These are phyloP conservation scores for Phytophthora aleatoria DNA, from an alignment of 352 stramenopile species.

Conservation along the genomic window DNA sequence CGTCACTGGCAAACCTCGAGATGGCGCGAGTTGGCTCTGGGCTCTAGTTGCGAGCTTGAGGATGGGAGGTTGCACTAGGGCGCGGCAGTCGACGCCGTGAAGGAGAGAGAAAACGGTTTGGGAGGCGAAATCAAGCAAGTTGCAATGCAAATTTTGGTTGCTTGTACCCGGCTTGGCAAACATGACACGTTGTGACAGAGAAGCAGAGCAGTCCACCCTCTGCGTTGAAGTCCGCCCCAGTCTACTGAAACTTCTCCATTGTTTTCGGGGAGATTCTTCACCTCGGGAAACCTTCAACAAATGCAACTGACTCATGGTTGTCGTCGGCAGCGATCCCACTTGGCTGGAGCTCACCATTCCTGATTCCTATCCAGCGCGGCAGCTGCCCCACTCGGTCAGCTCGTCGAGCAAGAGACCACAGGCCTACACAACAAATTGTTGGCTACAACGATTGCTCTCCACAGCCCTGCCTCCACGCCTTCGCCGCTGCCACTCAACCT, in stretches of 20 bases:
- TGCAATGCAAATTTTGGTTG: slow-evolving; percentile 11
- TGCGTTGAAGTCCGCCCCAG: slow-evolving; percentile 23
- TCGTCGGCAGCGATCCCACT: slow-evolving; percentile 16
- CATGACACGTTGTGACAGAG: not conserved
- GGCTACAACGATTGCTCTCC: not conserved
- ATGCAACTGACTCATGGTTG: slow-evolving; percentile 4
- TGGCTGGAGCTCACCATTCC: slow-evolving; percentile 26
- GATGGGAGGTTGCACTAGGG: slow-evolving; percentile 14
- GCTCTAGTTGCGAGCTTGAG: not conserved
- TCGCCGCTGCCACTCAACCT: not conserved
- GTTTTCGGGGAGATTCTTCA: slow-evolving; percentile 1
- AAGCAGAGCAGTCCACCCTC: slow-evolving; percentile 6
- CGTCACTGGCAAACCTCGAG: slow-evolving; percentile 14
- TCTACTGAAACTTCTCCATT: not conserved
- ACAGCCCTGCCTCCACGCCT: not conserved
- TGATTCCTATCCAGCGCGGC: slow-evolving; percentile 23
- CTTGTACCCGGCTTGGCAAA: not conserved
- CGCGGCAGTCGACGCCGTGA: not conserved
- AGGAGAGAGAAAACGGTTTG: not conserved
- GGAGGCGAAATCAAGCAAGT: slow-evolving; percentile 1
- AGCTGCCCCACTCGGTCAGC: slow-evolving; percentile 11
- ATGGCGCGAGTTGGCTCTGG: slow-evolving; percentile 14
- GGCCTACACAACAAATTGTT: not conserved
- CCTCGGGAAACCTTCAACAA: slow-evolving; percentile 10
- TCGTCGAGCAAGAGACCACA: not conserved